A percentile compares a stretch with the other conserved stretches of the same genome.
Conservation (phyloP, 371 early-diverging fungal genomes). For the Circinella minor region DNA sequence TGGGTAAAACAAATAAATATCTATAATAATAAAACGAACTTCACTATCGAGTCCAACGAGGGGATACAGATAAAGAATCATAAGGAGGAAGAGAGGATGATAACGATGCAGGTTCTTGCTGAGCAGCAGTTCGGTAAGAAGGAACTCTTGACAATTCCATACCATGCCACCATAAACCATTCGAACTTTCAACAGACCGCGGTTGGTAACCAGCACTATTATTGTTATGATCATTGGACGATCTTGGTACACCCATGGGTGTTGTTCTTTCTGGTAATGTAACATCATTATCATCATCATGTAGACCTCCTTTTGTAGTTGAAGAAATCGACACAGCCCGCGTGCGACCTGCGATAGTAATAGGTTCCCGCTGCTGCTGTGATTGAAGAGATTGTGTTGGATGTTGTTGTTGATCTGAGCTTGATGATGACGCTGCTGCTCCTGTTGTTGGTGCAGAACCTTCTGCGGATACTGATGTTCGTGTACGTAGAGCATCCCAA, state of each 20-base stretch:
- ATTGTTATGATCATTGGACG: not conserved
- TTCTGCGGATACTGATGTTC: slow-evolving; percentile 16
- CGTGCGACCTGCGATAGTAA: slow-evolving; percentile 29
- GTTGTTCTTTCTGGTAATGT: not conserved
- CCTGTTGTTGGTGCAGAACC: not conserved
- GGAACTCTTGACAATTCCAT: slow-evolving; percentile 44
- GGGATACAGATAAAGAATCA: slow-evolving; percentile 33
- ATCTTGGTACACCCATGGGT: not conserved
- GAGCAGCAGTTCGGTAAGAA: slow-evolving; percentile 46
- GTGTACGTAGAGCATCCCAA: slow-evolving; percentile 22
- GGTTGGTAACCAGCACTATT: slow-evolving; percentile 11
- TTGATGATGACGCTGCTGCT: too few relatives aligned
- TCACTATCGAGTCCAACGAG: slow-evolving; percentile 20
- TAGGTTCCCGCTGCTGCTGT: slow-evolving; percentile 18
- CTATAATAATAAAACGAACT: not conserved
- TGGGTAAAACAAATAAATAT: too few relatives aligned
- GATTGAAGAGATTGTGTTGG: not conserved
- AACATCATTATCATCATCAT: not conserved
- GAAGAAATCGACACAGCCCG: slow-evolving; percentile 28
- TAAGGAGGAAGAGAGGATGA: slow-evolving; percentile 50
- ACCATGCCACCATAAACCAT: slow-evolving; percentile 44
- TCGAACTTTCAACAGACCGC: slow-evolving; percentile 17
- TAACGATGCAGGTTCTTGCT: slow-evolving; percentile 33
- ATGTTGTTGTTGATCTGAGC: not conserved
- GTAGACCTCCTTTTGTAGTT: not conserved